A percentile compares a stretch with the other conserved stretches of the same genome.
These are phyloP conservation scores for Basipetospora chlamydospora DNA, from an alignment of 2,329 filamentous ascomycete genomes.

Conservation along the genomic window DNA sequence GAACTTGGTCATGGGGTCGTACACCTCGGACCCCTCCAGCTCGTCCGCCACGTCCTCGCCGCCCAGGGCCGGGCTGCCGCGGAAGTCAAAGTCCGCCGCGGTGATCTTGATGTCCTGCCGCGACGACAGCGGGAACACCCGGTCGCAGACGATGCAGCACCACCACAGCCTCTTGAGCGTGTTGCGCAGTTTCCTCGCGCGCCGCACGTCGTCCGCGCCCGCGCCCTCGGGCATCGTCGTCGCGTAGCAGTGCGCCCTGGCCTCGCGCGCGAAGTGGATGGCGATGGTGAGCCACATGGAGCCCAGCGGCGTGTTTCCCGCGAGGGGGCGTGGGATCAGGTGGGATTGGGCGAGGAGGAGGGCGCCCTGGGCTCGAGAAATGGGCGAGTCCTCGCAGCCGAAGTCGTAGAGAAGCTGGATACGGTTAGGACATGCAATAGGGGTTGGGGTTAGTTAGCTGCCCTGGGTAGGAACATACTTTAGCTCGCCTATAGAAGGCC, in stretches of 20 bases:
- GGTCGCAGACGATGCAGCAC: constrained; percentile 38
- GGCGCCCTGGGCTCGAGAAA: constrained; percentile 25
- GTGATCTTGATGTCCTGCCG: constrained; percentile 36
- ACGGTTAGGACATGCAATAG: background rate
- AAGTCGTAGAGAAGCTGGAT: constrained; percentile 26
- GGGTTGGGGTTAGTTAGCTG: background rate
- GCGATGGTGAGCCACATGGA: constrained; percentile 29
- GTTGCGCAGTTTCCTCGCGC: constrained; percentile 21
- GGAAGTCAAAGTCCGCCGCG: constrained; percentile 28
- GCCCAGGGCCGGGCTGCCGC: constrained; percentile 19
- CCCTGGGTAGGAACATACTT: constrained; percentile 14
- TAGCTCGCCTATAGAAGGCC: constrained; percentile 16
- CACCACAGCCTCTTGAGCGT: constrained; percentile 38
- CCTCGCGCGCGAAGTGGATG: constrained; percentile 32
- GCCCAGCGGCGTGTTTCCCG: constrained; percentile 22
- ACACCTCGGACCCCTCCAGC: constrained; percentile 27
- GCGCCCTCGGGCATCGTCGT: constrained; percentile 15
- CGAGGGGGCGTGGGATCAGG: constrained; percentile 20
- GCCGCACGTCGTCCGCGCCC: constrained; percentile 12
- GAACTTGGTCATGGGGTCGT: constrained; percentile 28
- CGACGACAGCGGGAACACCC: constrained; percentile 32
- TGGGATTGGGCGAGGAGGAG: constrained; percentile 23
- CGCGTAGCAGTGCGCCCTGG: constrained; percentile 26
- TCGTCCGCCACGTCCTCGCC: constrained; percentile 31
- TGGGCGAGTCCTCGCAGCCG: constrained; percentile 26